A percentile compares a stretch with the other conserved stretches of the same genome.
Evolutionary conservation across 495 filamentous ascomycete species (phyloP).

Genomic region (Darksidea phi): DNA sequence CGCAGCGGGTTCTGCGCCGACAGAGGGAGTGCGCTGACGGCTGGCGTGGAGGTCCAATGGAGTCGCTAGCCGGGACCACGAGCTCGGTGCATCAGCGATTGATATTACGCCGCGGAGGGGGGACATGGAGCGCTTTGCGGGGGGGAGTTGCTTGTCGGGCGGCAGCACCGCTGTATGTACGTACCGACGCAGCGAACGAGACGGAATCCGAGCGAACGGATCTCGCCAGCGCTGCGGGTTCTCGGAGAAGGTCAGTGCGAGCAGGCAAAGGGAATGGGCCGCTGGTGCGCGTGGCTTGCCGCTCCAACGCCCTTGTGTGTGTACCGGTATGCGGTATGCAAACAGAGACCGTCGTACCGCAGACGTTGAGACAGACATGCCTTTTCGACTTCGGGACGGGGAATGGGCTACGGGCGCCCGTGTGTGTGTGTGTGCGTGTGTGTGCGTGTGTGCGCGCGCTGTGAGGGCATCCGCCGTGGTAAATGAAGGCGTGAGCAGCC

Average conservation of each 20-base stretch:
- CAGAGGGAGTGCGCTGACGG: slow-evolving; percentile 5
- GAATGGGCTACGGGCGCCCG: slow-evolving; percentile 4
- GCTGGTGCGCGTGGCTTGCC: slow-evolving; percentile 21
- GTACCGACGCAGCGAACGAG: too few relatives aligned
- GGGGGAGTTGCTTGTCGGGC: slow-evolving; percentile 25
- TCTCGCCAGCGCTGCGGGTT: slow-evolving; percentile 17
- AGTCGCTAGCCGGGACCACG: slow-evolving; percentile 12
- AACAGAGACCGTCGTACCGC: background rate
- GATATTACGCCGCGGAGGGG: slow-evolving; percentile 11
- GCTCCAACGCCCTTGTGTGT: slow-evolving; percentile 7
- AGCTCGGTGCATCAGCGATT: slow-evolving; percentile 24
- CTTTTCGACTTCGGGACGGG: too few relatives aligned
- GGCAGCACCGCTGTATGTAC: background rate
- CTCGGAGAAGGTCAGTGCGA: slow-evolving; percentile 24
- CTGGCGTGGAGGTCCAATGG: slow-evolving; percentile 25
- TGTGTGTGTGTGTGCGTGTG: too few relatives aligned
- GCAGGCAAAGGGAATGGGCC: slow-evolving; percentile 15
- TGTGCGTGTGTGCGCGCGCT: too few relatives aligned
- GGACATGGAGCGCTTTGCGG: slow-evolving; percentile 21
- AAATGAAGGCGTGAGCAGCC: too few relatives aligned
- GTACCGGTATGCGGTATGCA: slow-evolving; percentile 6
- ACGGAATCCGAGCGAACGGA: slow-evolving; percentile 21
- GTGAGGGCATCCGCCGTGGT: too few relatives aligned
- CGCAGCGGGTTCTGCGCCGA: too few relatives aligned
- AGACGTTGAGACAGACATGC: too few relatives aligned